Evolutionary conservation across 106 monocot genomes (phyloP).

Genomic region (Dioscorea zingiberensis): DNA sequence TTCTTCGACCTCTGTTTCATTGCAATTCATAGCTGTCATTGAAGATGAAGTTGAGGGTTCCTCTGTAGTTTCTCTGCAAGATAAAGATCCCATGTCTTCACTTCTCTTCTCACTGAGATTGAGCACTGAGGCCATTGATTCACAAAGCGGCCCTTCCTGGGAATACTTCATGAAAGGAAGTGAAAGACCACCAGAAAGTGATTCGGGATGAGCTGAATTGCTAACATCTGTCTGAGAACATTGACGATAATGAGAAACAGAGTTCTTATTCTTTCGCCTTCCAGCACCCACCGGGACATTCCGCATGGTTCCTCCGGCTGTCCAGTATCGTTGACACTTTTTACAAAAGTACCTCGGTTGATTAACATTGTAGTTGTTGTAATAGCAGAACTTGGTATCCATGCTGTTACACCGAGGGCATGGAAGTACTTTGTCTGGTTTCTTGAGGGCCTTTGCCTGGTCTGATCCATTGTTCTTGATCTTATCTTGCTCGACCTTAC

Average conservation of each 20-base stretch:
- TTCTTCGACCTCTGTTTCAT: constrained; percentile 11
- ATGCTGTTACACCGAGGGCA: constrained; percentile 60
- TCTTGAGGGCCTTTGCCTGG: constrained; percentile 34
- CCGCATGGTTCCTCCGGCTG: constrained; percentile 63
- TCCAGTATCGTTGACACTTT: constrained; percentile 68
- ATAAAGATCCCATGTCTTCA: neutral
- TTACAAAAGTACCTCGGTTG: constrained; percentile 65
- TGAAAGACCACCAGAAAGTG: neutral
- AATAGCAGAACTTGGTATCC: constrained; percentile 72
- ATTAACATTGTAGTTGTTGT: constrained; percentile 63
- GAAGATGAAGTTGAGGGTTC: constrained; percentile 18
- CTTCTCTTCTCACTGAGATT: constrained; percentile 12
- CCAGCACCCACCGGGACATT: constrained; percentile 66
- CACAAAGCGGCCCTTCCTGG: constrained; percentile 20
- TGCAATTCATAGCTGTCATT: constrained; percentile 7
- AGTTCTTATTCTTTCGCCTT: constrained; percentile 38
- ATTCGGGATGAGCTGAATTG: neutral
- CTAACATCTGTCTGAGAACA: neutral
- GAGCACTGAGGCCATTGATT: constrained; percentile 13
- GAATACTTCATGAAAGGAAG: constrained; percentile 6
- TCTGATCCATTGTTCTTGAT: constrained; percentile 7
- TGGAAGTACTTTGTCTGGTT: constrained; percentile 52
- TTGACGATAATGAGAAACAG: constrained; percentile 10
- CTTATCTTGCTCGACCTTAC: constrained; percentile 7
- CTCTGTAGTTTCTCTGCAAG: constrained; percentile 13